A percentile compares a stretch with the other conserved stretches of the same genome.
Conservation (phyloP, 495 filamentous ascomycete genomes). For the Aspergillus carlsbadensis region DNA sequence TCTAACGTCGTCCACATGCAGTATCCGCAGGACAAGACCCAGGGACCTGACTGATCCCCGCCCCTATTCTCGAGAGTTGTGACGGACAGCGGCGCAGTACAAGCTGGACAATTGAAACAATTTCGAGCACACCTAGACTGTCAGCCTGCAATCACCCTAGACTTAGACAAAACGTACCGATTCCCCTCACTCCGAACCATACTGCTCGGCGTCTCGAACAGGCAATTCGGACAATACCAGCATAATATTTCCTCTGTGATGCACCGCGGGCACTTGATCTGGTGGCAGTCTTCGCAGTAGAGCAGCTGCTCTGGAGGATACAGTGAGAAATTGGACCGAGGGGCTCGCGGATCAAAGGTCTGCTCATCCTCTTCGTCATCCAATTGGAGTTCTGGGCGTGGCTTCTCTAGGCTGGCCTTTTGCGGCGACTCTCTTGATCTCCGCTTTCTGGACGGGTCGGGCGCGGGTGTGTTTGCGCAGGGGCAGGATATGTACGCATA, state of each 20-base stretch:
- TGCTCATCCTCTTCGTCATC: constrained; percentile 71
- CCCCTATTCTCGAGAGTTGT: constrained; percentile 56
- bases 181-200: constrained; percentile 90
- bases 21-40: constrained; percentile 79
- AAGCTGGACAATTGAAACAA: constrained; percentile 92
- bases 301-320: constrained; percentile 92
- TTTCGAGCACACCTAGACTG: constrained; percentile 77
- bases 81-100: constrained; percentile 76
- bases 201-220: constrained; percentile 92
- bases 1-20: constrained; percentile 91
- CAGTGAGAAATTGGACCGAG: constrained; percentile 82
- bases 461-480: constrained; percentile 64
- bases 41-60: constrained; percentile 58
- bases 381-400: constrained; percentile 24
- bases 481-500: constrained; percentile 93
- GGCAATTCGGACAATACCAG: constrained; percentile 92
- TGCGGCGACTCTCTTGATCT: constrained; percentile 41
- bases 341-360: constrained; percentile 81
- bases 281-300: constrained; percentile 94
- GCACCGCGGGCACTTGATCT: constrained; percentile 91
- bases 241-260: constrained; percentile 88
- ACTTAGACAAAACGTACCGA: constrained; percentile 57
- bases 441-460: constrained; percentile 38
- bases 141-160: background rate
- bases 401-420: constrained; percentile 37